phyloP scores from a whole-genome alignment of 1,284 basidiomycete species.

The Tausonia pullulans region DNA sequence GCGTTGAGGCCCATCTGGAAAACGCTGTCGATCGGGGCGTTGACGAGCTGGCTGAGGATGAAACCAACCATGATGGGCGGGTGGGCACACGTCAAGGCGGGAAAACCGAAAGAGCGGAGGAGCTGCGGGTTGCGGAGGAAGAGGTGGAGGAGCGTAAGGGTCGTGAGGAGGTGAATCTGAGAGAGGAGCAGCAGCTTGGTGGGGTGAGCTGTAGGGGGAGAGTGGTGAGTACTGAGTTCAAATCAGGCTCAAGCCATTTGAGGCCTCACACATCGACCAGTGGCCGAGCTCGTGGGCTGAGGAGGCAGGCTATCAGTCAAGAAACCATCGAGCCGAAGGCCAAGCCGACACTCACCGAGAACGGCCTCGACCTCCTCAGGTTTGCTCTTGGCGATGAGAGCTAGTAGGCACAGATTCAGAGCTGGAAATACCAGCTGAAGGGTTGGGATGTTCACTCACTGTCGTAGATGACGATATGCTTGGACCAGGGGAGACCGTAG shows the following conservation, averaged over 20 bases:
- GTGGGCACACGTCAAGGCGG: constrained; percentile 47
- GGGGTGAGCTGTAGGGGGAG: constrained; percentile 49
- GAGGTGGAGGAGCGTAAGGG: constrained; percentile 78
- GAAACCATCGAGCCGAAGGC: background rate
- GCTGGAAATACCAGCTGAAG: no score
- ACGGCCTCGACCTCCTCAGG: constrained; percentile 86
- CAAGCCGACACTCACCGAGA: constrained; percentile 25
- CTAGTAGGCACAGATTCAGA: no score
- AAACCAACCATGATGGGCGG: constrained; percentile 81
- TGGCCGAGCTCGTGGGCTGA: constrained; percentile 84
- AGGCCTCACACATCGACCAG: constrained; percentile 56
- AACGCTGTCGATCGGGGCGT: constrained; percentile 69
- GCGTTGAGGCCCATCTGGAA: constrained; percentile 68
- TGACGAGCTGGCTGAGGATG: constrained; percentile 73
- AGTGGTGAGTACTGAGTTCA: background rate
- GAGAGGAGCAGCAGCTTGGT: constrained; percentile 75
- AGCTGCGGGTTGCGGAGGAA: constrained; percentile 80
- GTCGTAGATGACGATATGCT: constrained; percentile 95
- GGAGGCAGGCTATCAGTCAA: background rate
- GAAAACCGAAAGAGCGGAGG: constrained; percentile 77
- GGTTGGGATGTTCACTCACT: constrained; percentile 28
- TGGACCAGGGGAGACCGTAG: constrained; percentile 87
- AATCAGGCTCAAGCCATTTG: no score
- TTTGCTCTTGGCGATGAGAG: constrained; percentile 78
- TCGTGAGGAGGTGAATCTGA: constrained; percentile 75